Evolutionary conservation across 2,329 filamentous ascomycete genomes (phyloP), one percentile per base, ranked within the genome.

Genomic region (Colletotrichum destructivum): DNA sequence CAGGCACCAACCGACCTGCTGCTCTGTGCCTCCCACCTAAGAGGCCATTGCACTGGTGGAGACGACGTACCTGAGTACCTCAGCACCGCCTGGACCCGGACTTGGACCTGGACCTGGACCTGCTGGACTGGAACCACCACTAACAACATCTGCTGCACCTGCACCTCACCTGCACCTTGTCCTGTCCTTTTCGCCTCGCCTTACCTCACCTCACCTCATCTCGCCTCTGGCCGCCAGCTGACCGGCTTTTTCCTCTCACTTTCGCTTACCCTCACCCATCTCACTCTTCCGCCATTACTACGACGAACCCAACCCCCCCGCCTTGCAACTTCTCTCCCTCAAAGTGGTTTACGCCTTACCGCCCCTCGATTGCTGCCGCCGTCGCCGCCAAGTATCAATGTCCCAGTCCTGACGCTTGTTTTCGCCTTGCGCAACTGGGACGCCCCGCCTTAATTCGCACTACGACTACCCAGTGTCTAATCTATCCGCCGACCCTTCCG

Each of bases 391-490:
- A 57, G 54, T 26, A 26, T 62, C 63, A 66, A 69, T 68, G 69
- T 64, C 60, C 72, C 55, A 57, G 69, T 60, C 59, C 31, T 72
- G 62, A 72, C 61, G 61, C 61, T 61, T 62, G 44, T 63, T 57
- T 51, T 65, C 65, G 69, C 69, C 56, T 13, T 69, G 62, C 71
- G 63, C 54, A 64, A 63, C 63, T 67, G 68, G 69, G 69, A 66
- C 61, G 70, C 70, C 66, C 63, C 64, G 68, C 62, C 68, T 54
- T 62, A 46, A 49, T 47, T 55, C 68, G 57, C 59, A 64, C 63
- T 46, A 56, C 69, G 47, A 42, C 51, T 66, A 16, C 42, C 60
- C 38, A 26, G 57, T 55, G 49, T 49, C 52, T 52, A 40, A 46
- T 46, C 44, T 62, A 56, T 52, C 64, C 63, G 59, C 63, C 68